A percentile compares a stretch with the other conserved stretches of the same genome.
phyloP scores from a whole-genome alignment of 2,329 filamentous ascomycete species.

The Exophiala calicioides region DNA sequence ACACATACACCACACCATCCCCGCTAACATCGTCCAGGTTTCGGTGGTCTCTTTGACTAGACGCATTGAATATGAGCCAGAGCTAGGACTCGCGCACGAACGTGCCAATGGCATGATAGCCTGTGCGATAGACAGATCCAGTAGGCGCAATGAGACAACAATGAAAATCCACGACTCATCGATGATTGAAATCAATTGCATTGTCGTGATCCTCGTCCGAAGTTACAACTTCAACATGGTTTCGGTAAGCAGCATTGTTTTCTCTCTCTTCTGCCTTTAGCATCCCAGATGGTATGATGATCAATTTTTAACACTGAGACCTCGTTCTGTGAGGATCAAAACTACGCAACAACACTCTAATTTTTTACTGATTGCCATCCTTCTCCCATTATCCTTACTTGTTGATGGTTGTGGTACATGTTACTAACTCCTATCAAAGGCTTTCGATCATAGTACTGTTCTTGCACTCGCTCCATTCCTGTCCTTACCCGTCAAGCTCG shows the following conservation, averaged over 20 bases:
- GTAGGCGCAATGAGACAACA: slow-evolving; percentile 36
- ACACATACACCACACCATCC: slow-evolving; percentile 41
- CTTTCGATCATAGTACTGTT: too few relatives aligned
- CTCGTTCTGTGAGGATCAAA: slow-evolving; percentile 58
- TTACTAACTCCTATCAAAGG: slow-evolving; percentile 13
- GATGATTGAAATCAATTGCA: too few relatives aligned
- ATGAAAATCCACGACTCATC: slow-evolving; percentile 12
- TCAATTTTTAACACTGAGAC: slow-evolving; percentile 66
- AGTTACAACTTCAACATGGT: slow-evolving; percentile 6
- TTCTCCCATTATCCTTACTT: slow-evolving; percentile 1
- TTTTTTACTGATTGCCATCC: slow-evolving; percentile 64
- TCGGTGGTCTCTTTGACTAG: slow-evolving; percentile 79
- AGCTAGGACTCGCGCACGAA: slow-evolving; percentile 40
- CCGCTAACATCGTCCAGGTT: slow-evolving; percentile 55
- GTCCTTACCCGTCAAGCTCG: too few relatives aligned
- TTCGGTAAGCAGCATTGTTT: slow-evolving; percentile 26
- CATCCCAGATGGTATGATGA: slow-evolving; percentile 66
- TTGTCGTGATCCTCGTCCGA: slow-evolving; percentile 16
- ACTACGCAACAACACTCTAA: slow-evolving; percentile 69
- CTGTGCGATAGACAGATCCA: slow-evolving; percentile 36
- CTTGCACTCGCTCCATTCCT: neutral
- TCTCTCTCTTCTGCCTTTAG: slow-evolving; percentile 9
- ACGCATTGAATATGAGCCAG: slow-evolving; percentile 32
- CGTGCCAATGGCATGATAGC: slow-evolving; percentile 39
- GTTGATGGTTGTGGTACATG: neutral